Evolutionary conservation across 306 rosid species (phyloP), one percentile per base, ranked within the genome.

Genomic region (Castanospermum australe): DNA sequence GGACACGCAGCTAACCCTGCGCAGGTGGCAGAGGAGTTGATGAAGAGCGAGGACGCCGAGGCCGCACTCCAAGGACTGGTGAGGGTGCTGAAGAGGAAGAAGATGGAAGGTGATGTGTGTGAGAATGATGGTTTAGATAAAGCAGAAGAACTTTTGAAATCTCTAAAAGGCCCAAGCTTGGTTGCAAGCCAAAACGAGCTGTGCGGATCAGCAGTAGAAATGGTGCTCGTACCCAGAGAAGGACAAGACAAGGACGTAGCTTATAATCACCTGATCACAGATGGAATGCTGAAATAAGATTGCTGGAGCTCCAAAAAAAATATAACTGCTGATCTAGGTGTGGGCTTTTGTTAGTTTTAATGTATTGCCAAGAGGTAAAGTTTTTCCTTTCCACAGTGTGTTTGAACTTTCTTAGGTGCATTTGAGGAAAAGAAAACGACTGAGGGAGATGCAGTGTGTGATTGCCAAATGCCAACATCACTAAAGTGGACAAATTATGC

Each of bases 11-110:
- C 85, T 92, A 8, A 89, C 94, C 98, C 98, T 1, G 98, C 98
- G 0, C 91, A 94, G 35, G 89, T 92, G 21, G 97, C 98, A 1
- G 98, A 94, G 73, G 94, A 92, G 80, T 32, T 94, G 65, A 90
- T 94, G 98, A 94, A 84, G 75, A 75, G 75, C 17, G 98, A 94
- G 47, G 89, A 87, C n/a, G 50, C 76, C 14, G 89, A 86, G 14
- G 76, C 64, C 1, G 88, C 96, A 1, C 96, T 94, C 1, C 78
- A 89, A 77, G 94, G 86, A 5, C 71, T 92, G 35, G 82, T 84
- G 30, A 81, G 88, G 74, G 83, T 90, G 38, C 89, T 94, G 0
- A 92, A 92, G 86, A 17, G 96, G 72, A 94, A 92, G 87, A 93
- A 87, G 71, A 30, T 90, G 76, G 97, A 93, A 50, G 92, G 81